Conservation (phyloP, 768 basidiomycete species). For the Russula abietina region DNA sequence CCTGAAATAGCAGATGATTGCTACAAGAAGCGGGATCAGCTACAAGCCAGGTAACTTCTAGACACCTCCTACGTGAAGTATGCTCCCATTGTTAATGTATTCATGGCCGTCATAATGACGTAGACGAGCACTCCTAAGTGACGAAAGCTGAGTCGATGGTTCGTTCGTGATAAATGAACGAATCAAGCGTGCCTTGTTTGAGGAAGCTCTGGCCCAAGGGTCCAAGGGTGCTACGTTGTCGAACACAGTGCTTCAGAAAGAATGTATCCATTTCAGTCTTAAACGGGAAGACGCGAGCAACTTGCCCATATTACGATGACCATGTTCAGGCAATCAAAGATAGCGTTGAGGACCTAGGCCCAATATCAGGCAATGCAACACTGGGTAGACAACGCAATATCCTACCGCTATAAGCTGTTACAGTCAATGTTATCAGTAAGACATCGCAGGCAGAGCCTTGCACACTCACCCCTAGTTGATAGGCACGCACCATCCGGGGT, state of each 20-base stretch:
- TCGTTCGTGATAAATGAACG: neutral
- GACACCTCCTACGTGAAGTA: constrained; percentile 16
- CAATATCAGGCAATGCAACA: neutral
- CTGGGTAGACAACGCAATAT: no score
- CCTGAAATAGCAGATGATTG: constrained; percentile 2
- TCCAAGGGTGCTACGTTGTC: constrained; percentile 10
- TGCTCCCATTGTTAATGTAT: constrained; percentile 21
- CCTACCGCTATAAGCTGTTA: constrained; percentile 15
- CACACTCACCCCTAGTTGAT: constrained; percentile 21
- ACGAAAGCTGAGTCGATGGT: neutral
- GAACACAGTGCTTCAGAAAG: constrained; percentile 17
- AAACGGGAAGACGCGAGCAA: neutral
- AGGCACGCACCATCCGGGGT: neutral
- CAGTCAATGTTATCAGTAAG: neutral
- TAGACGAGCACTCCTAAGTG: constrained; percentile 21
- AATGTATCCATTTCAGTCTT: neutral
- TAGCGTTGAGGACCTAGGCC: constrained; percentile 1
- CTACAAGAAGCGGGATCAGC: constrained; percentile 5
- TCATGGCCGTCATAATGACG: constrained; percentile 21
- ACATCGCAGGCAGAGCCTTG: neutral
- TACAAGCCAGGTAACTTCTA: neutral
- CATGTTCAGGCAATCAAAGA: constrained; percentile 19
- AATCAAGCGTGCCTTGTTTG: constrained; percentile 19
- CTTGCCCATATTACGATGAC: constrained; percentile 12
- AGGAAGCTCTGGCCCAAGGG: constrained; percentile 19